Percentiles rank a stretch among this genome's conserved stretches.
These are phyloP conservation scores for Abelmoschus esculentus DNA, from an alignment of 345 rosid species.

Conservation along the genomic window DNA sequence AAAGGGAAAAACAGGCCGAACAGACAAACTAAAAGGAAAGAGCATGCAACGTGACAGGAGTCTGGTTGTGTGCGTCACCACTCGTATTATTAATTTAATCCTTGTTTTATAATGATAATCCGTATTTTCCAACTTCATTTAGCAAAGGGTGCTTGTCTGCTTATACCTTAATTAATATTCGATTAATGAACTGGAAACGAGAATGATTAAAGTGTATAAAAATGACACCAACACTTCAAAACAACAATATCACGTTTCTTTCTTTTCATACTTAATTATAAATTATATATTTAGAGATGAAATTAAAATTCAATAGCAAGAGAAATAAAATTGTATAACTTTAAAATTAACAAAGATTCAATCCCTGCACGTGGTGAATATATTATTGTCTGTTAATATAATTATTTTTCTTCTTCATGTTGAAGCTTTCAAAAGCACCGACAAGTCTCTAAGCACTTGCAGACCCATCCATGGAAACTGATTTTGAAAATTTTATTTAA, in stretches of 20 bases:
- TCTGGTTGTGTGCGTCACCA: background rate
- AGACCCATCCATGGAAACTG: too few species aligned
- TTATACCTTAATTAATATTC: too few species aligned
- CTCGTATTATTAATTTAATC: background rate
- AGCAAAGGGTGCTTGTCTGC: background rate
- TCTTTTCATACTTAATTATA: background rate
- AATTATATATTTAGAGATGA: too few species aligned
- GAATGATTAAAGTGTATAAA: background rate
- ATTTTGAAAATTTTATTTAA: too few species aligned
- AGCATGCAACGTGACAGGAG: background rate
- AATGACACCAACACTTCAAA: too few species aligned
- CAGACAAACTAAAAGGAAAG: background rate
- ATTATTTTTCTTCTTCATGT: background rate
- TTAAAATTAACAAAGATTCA: too few species aligned
- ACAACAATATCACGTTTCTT: background rate
- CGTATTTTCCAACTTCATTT: background rate
- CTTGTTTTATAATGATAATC: background rate
- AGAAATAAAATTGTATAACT: too few species aligned
- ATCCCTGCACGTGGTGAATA: too few species aligned
- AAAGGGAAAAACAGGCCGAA: background rate
- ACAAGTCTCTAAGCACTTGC: background rate
- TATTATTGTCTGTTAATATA: too few species aligned
- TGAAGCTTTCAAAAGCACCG: slow-evolving; percentile 8
- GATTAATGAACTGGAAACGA: background rate
- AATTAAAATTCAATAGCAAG: too few species aligned